A percentile compares a stretch with the other conserved stretches of the same genome.
Evolutionary conservation across 768 basidiomycete species (phyloP).

Genomic region (Paxillus ammoniavirescens): DNA sequence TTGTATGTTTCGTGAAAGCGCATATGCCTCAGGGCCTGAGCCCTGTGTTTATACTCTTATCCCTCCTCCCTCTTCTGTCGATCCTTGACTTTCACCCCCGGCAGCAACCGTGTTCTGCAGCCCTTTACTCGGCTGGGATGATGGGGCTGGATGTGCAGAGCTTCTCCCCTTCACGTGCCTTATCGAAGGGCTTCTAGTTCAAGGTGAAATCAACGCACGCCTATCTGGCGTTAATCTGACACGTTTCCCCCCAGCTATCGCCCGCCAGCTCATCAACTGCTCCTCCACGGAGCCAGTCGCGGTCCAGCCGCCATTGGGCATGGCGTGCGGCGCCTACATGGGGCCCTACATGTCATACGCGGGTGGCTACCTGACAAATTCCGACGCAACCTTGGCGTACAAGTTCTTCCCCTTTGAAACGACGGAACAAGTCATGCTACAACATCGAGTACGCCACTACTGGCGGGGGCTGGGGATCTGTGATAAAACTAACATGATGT

Average conservation of each 20-base stretch:
- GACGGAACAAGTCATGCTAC: conserved; percentile 42
- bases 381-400: conserved; percentile 52
- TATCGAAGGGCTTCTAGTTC: conserved; percentile 41
- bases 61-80: too few species aligned
- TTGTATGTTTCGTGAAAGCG: too few species aligned
- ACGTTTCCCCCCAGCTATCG: conserved; percentile 38
- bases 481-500: too few species aligned
- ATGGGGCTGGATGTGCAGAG: conserved; percentile 32
- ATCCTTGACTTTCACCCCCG: too few species aligned
- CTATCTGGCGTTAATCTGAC: background rate
- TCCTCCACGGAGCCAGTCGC: conserved; percentile 47
- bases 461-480: conserved; percentile 45
- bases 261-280: conserved; percentile 45
- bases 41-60: too few species aligned
- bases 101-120: conserved; percentile 48
- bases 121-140: conserved; percentile 36
- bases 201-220: conserved; percentile 12
- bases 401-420: conserved; percentile 52
- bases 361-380: conserved; percentile 59
- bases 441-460: conserved; percentile 52
- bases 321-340: conserved; percentile 55
- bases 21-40: too few species aligned
- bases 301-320: conserved; percentile 51
- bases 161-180: conserved; percentile 55
- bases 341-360: conserved; percentile 43